Base-by-base conservation (phyloP, 805 yeast genomes). In the Yarrowia sp. region DNA sequence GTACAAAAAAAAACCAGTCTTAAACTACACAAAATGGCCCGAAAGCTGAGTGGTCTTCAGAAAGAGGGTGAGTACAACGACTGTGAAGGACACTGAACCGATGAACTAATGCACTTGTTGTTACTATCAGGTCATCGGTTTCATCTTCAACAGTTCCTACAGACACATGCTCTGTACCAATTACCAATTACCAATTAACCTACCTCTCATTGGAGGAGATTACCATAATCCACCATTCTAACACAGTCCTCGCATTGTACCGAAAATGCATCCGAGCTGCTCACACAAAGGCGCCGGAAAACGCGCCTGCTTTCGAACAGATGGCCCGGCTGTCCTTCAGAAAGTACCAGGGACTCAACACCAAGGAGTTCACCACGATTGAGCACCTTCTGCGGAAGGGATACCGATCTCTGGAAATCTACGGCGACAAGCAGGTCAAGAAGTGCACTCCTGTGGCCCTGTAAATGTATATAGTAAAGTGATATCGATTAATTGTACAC, bases 311-410 rank as follows among this genome's bases (percentile, higher is more conserved):
- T 63, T 84, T 83, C 65, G 64, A 74, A 3, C 65, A 65, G 41
- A 87, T 77, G 68, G 73, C 83, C 3, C 80, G 85, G 58, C 66
- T 67, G n/a, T 93, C 90, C 70, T 93, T 92, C 71, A 75, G 69
- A 14, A 83, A 84, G 67, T 77, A 84, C 70, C 75, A 77, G 55
- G 59, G 61, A 16, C 73, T 92, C 10, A 83, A 87, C 35, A 85
- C 87, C 71, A 86, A 88, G 67, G 96, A 90, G 66, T 92, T 92
- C 71, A 79, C 86, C 44, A 87, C 96, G 0, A 84, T 92, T 44
- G 98, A 92, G 71, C 91, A 92, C 73, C 77, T 93, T 36, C 73
- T 92, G 39, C 78, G 98, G 63, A 79, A 81, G 3, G 98, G 98
- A 4, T 78, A 81, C 65, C 84, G 85, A 69, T 78, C 87, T 68